Base-by-base conservation (phyloP, 306 rosid genomes). In the Cyamopsis tetragonoloba region DNA sequence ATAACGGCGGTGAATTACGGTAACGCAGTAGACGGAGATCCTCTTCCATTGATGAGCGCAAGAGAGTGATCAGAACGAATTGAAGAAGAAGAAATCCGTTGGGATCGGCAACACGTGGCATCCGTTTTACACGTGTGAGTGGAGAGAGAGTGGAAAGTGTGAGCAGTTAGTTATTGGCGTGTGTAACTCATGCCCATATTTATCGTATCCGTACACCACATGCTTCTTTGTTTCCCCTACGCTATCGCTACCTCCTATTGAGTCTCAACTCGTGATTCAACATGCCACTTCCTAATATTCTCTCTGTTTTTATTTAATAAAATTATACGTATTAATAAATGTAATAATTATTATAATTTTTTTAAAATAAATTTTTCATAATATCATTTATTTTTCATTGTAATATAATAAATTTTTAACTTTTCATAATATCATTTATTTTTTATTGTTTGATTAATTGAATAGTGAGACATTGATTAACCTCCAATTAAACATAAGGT, bases 91-190 rank as follows among this genome's bases (percentile, higher is more conserved):
- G 63, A 77, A 77, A 74, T 82, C 90, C 91, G 80, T 60, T 65
- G 19, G 4, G 51, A 28, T 62, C 49, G 68, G 70, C 31, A 82
- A 89, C 96, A 91, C 77, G 82, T 87, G 95, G 95, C 90, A 42
- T 39, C 82, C 83, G 88, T 89, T 92, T 92, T 92, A 84, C 96
- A 85, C 91, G 95, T 87, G 98, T 77, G 81, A 66, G 37, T 7
- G 14, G 53, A 13, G 24, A 22, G 31, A 37, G 53, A 12, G 27
- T 4, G 48, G n/a, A 1, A 6, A n/a, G 17, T 28, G 37, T 17
- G 15, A 24, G 31, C 41, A 2, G 26, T 69, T 37, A 2, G 26
- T 69, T 37, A 6, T 32, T 63, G 81, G 78, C 78, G 78, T 78
- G 81, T 80, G 78, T 8, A 23, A 39, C 38, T 74, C 66, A 27